These are phyloP conservation scores for Blumeriella jaapii DNA, from an alignment of 2,329 filamentous ascomycete genomes.

Conservation along the genomic window DNA sequence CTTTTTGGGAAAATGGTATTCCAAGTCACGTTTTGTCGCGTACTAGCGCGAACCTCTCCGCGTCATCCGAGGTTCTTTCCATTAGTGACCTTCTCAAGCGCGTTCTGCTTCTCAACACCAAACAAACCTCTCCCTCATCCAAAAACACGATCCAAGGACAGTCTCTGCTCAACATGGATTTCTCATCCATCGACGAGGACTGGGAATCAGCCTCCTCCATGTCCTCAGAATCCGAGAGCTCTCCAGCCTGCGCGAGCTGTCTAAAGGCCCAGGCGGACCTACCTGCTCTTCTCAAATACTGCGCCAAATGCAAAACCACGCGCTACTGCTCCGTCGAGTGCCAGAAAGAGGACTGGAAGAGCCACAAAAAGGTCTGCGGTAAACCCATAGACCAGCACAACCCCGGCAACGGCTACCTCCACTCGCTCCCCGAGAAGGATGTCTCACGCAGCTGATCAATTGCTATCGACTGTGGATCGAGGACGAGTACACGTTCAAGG, in stretches of 20 bases:
- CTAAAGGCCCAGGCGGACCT: background rate
- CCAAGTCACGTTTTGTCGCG: background rate
- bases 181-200: background rate
- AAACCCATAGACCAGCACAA: background rate
- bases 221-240: background rate
- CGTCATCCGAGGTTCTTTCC: background rate
- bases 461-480: conserved; percentile 13
- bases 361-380: background rate
- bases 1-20: too few relatives aligned
- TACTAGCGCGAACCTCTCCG: background rate
- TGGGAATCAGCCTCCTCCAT: background rate
- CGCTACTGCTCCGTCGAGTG: background rate
- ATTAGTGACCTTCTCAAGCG: background rate
- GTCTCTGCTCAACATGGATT: background rate
- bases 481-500: conserved; percentile 10
- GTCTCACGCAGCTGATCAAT: conserved; percentile 11
- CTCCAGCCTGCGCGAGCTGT: background rate
- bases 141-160: too few relatives aligned
- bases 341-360: background rate
- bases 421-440: conserved; percentile 8
- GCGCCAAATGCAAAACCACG: background rate
- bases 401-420: conserved; percentile 4
- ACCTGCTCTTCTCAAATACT: background rate
- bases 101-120: background rate
- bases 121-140: background rate